Evolutionary conservation across 495 filamentous ascomycete genomes (phyloP).

Genomic region (Penicillium flavigenum): DNA sequence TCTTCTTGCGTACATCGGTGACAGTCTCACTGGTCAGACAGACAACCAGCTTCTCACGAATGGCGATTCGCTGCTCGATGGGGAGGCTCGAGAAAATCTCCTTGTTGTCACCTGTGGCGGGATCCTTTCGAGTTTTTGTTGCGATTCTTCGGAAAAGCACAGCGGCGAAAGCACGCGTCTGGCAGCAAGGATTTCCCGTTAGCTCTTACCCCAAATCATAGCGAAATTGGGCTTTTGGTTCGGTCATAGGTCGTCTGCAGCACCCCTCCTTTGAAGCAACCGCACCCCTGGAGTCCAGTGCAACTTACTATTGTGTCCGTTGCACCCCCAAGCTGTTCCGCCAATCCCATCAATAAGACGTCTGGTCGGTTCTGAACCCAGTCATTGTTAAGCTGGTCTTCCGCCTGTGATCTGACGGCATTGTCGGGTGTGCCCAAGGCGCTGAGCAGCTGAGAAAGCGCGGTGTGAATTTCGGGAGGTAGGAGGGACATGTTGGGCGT

Average conservation of each 20-base stretch:
- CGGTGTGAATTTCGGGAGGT: slow-evolving; percentile 73
- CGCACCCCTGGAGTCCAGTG: slow-evolving; percentile 10
- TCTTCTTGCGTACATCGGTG: slow-evolving; percentile 80
- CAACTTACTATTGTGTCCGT: slow-evolving; percentile 65
- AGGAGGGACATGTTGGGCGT: slow-evolving; percentile 74
- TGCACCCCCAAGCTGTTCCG: slow-evolving; percentile 80
- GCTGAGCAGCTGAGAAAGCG: slow-evolving; percentile 81
- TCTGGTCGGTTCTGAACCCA: slow-evolving; percentile 83
- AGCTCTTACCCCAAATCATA: neutral
- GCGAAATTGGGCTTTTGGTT: neutral
- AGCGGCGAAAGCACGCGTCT: slow-evolving; percentile 86
- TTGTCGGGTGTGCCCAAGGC: slow-evolving; percentile 92
- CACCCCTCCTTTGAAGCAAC: slow-evolving; percentile 3
- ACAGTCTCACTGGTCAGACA: slow-evolving; percentile 69
- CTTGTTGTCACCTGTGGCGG: slow-evolving; percentile 63
- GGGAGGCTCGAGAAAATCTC: slow-evolving; percentile 81
- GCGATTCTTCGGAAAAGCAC: slow-evolving; percentile 94
- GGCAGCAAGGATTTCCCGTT: neutral
- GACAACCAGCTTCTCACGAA: slow-evolving; percentile 77
- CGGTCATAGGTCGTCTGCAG: slow-evolving; percentile 4
- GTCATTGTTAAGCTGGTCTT: slow-evolving; percentile 83
- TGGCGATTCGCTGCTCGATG: slow-evolving; percentile 67
- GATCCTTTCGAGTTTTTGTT: slow-evolving; percentile 77
- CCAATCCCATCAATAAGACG: slow-evolving; percentile 85
- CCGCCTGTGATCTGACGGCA: slow-evolving; percentile 73